These are phyloP conservation scores for Davidsoniella eucalypti DNA, from an alignment of 2,329 filamentous ascomycete genomes.

Conservation along the genomic window DNA sequence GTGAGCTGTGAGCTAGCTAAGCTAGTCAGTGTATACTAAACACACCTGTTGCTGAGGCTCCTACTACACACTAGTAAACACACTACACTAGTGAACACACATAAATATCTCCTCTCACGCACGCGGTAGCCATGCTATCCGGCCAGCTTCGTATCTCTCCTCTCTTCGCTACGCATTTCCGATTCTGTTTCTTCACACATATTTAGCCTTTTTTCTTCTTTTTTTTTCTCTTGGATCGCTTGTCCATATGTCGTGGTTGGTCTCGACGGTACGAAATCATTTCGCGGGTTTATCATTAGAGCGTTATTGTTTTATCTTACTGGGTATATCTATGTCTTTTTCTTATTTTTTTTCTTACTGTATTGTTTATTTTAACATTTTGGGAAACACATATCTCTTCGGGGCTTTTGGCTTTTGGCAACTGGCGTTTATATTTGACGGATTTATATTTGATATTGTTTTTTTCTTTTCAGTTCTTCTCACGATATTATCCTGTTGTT, in stretches of 20 bases:
- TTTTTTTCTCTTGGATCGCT: not conserved
- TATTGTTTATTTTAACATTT: not conserved
- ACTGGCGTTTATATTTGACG: not conserved
- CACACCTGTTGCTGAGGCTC: not conserved
- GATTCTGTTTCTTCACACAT: not conserved
- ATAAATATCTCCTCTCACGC: not conserved
- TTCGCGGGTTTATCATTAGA: conserved; percentile 5
- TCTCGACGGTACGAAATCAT: conserved; percentile 9
- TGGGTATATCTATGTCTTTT: no score
- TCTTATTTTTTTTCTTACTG: not conserved
- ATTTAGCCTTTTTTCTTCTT: not conserved
- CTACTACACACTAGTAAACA: no score
- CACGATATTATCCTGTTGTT: conserved; percentile 7
- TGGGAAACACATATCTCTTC: not conserved
- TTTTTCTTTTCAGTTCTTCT: not conserved
- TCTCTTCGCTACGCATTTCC: not conserved
- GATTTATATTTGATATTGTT: conserved; percentile 1
- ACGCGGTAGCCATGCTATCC: no score
- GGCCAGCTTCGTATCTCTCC: not conserved
- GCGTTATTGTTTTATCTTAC: conserved; percentile 3
- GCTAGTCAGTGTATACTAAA: not conserved
- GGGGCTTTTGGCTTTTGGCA: not conserved
- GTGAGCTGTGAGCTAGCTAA: not conserved
- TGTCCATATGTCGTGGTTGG: not conserved
- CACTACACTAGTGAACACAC: no score